Evolutionary conservation across 805 yeast species (phyloP).

Genomic region (Sungouiella thailandica): DNA sequence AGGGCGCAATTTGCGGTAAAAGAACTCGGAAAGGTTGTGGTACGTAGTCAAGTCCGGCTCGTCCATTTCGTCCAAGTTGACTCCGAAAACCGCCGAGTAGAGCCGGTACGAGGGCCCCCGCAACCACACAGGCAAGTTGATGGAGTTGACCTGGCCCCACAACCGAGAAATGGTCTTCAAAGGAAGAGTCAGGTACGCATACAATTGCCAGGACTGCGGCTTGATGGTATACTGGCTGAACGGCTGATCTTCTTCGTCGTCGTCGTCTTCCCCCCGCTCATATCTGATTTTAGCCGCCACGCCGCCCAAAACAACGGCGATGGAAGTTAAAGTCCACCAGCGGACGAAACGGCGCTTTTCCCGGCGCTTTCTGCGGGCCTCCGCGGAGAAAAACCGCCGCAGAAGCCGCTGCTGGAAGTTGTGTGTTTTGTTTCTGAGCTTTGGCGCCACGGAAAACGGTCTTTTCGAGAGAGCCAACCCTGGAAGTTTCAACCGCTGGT

Average conservation of each 20-base stretch:
- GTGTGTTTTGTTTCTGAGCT: slow-evolving; percentile 31
- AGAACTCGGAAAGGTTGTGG: slow-evolving; percentile 82
- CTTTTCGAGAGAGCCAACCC: slow-evolving; percentile 23
- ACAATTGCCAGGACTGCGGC: slow-evolving; percentile 85
- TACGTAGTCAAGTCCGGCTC: slow-evolving; percentile 75
- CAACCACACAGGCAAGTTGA: slow-evolving; percentile 82
- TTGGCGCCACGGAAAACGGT: slow-evolving; percentile 33
- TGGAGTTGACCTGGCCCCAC: slow-evolving; percentile 89
- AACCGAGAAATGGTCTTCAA: slow-evolving; percentile 84
- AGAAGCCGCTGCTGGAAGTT: slow-evolving; percentile 33
- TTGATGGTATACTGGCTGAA: slow-evolving; percentile 40
- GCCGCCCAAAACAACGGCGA: slow-evolving; percentile 50
- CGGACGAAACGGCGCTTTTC: slow-evolving; percentile 38
- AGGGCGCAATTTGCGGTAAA: slow-evolving; percentile 75
- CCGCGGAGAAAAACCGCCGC: slow-evolving; percentile 37
- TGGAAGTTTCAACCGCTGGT: slow-evolving; percentile 12
- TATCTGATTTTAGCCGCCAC: slow-evolving; percentile 44
- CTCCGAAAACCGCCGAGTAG: slow-evolving; percentile 81
- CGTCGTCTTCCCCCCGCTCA: slow-evolving; percentile 27
- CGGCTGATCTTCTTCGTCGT: slow-evolving; percentile 23
- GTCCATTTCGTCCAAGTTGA: slow-evolving; percentile 80
- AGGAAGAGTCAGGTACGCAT: slow-evolving; percentile 86
- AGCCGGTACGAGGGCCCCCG: slow-evolving; percentile 76
- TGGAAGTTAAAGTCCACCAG: slow-evolving; percentile 53
- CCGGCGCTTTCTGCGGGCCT: slow-evolving; percentile 36